phyloP scores from a whole-genome alignment of 2,329 filamentous ascomycete species.

The Ceratocystis destructans region DNA sequence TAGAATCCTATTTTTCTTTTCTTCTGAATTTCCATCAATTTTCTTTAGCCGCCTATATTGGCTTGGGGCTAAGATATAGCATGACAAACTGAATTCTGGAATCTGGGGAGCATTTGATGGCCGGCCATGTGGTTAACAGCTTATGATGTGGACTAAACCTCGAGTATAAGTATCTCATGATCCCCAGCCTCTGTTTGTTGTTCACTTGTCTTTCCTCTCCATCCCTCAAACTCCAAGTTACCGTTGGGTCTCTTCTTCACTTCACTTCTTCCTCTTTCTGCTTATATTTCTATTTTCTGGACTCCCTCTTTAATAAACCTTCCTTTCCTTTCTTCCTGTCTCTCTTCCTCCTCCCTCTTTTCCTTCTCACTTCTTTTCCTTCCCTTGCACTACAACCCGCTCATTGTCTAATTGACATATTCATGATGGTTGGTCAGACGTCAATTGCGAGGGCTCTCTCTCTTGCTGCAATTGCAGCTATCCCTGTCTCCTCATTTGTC shows the following conservation, averaged over 20 bases:
- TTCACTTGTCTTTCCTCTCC: background rate
- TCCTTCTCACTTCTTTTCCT: conserved; percentile 2
- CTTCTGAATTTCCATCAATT: background rate
- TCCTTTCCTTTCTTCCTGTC: background rate
- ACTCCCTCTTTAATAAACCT: background rate
- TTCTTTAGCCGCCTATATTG: background rate
- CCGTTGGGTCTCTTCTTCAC: background rate
- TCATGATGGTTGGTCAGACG: conserved; percentile 13
- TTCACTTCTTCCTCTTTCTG: background rate
- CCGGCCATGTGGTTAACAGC: background rate
- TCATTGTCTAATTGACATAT: background rate
- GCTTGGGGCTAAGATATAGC: background rate
- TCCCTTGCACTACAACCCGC: background rate
- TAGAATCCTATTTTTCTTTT: background rate
- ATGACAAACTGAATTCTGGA: background rate
- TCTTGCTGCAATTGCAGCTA: conserved; percentile 10
- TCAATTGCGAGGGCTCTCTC: conserved; percentile 9
- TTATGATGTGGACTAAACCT: background rate
- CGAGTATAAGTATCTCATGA: background rate
- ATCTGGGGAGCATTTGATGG: background rate
- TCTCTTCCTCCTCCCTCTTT: background rate
- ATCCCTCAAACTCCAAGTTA: background rate
- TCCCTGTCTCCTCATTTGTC: background rate
- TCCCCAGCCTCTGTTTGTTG: background rate
- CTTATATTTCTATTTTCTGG: background rate